Conservation (phyloP, 768 basidiomycete genomes). For the Macrocybe gigantea region DNA sequence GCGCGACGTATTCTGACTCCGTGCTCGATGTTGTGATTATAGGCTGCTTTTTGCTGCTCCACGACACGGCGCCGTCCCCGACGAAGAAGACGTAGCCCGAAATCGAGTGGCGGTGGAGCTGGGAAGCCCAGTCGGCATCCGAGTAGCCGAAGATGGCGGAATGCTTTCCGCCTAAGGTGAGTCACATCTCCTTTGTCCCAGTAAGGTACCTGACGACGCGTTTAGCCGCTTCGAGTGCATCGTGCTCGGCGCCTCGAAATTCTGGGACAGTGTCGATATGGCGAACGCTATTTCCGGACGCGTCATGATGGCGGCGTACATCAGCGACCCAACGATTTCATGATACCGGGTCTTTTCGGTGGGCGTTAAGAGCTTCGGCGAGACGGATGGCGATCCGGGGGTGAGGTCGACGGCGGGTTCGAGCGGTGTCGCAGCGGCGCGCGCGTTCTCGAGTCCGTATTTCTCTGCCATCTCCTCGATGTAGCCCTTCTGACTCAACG, state of each 20-base stretch:
- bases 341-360: constrained; percentile 3
- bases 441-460: constrained; percentile 7
- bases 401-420: neutral
- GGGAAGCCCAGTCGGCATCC: constrained; percentile 16
- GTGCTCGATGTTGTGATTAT: constrained; percentile 19
- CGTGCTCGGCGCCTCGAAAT: neutral
- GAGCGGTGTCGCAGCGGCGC: constrained; percentile 5
- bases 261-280: constrained; percentile 6
- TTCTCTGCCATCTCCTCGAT: constrained; percentile 10
- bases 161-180: constrained; percentile 15
- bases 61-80: constrained; percentile 23
- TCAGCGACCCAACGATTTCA: constrained; percentile 5
- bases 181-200: constrained; percentile 14
- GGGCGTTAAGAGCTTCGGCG: neutral
- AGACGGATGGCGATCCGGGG: neutral
- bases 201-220: constrained; percentile 34
- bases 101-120: constrained; percentile 20
- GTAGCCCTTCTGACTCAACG: constrained; percentile 18
- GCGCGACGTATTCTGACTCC: constrained; percentile 14
- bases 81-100: constrained; percentile 25
- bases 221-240: constrained; percentile 33
- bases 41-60: constrained; percentile 26
- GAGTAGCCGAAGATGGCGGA: constrained; percentile 13
- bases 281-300: constrained; percentile 8
- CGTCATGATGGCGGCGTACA: constrained; percentile 7